Conservation (phyloP, 1,284 basidiomycete species). For the Microbotryum lychnidis-dioicae region DNA sequence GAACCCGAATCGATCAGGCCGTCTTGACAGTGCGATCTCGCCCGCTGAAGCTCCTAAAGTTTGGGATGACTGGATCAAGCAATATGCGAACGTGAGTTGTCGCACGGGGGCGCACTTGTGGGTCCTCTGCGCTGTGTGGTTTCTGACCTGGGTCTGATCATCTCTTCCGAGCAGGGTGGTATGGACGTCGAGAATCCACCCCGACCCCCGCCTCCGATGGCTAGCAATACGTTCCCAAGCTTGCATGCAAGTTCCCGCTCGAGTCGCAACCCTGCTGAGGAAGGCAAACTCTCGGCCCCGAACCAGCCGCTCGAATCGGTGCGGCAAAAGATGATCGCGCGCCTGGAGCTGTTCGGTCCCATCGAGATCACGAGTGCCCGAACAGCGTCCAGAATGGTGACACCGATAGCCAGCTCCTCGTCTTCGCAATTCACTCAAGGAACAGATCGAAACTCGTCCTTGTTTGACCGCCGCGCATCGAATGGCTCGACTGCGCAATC, state of each 20-base stretch:
- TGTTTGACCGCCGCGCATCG: constrained; percentile 3
- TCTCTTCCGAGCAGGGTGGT: background rate
- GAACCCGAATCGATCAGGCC: too few species aligned
- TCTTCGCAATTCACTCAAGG: background rate
- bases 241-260: too few species aligned
- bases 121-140: background rate
- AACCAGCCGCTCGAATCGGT: background rate
- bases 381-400: background rate
- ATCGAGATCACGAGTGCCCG: background rate
- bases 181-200: constrained; percentile 3
- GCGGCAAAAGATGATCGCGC: background rate
- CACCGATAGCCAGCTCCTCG: background rate
- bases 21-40: too few species aligned
- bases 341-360: background rate
- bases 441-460: background rate
- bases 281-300: background rate
- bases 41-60: constrained; percentile 23
- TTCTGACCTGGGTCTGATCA: too few species aligned
- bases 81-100: constrained; percentile 27
- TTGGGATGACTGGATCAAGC: constrained; percentile 32
- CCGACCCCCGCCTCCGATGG: background rate
- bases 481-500: background rate
- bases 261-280: background rate
- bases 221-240: background rate
- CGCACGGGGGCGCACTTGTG: background rate